Evolutionary conservation across 805 yeast genomes (phyloP), one percentile per base, ranked within the genome.

Genomic region (Nematodospora valgi): DNA sequence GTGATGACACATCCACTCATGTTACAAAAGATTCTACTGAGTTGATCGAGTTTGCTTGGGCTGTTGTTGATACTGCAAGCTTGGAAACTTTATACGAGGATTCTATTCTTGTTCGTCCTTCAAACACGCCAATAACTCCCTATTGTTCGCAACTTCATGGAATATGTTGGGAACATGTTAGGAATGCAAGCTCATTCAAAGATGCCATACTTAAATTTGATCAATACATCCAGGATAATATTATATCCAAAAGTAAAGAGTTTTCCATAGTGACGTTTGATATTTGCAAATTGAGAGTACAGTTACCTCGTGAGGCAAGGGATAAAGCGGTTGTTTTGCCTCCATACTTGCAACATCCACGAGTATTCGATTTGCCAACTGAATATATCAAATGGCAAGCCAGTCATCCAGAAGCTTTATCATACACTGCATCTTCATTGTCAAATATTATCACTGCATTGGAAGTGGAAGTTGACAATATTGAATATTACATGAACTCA

Each of bases 221-320:
- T 48, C 45, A 48, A 16, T 70, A 63, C 41, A 62, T 80, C 32
- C 71, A 71, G 38, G 64, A 67, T 29, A 52, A 62, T 30, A 52
- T 75, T 21, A 54, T 69, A 9, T 47, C 64, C 21, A 56, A 64
- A 24, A 63, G 64, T 8, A 54, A 58, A 32, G 80, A 78, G 25
- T 81, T 85, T 53, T 66, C 79, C 3, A 76, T 87, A 46, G 80
- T 87, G 32, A 72, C 87, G 1, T 65, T 77, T 41, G 77, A 78
- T 49, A 69, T 82, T 8, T 79, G 82, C 81, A 81, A 81, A 48
- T 62, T 88, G 31, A 71, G 88, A 40, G 89, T 89, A 31, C 82
- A 81, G 50, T 61, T 89, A 23, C 82, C 84, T 9, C 71, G 94
- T 31, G 95, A 87, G 54, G 86, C 95, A 6, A 68, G 86, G 26